phyloP scores from a whole-genome alignment of 345 rosid genomes.

The Citrus reticulata region DNA sequence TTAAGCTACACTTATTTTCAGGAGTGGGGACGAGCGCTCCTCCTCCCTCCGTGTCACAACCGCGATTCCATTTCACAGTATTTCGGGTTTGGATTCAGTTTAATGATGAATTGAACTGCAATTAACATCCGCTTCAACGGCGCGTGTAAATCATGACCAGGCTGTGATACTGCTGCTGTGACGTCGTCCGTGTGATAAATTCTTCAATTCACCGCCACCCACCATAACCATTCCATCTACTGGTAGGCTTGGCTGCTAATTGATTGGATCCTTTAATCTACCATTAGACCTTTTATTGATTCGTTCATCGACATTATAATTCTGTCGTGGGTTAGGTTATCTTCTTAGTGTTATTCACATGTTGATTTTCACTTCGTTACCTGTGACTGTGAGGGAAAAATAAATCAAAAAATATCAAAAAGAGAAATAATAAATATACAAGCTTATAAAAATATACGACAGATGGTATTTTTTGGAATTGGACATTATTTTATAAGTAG shows the following conservation, averaged over 20 bases:
- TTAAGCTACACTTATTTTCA: conserved; percentile 49
- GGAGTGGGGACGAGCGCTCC: conserved; percentile 22
- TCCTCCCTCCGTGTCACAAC: background rate
- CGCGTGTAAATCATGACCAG: background rate
- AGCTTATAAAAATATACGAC: too few relatives aligned
- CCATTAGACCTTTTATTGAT: background rate
- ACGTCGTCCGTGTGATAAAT: background rate
- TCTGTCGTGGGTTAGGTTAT: background rate
- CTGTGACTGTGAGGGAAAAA: too few relatives aligned
- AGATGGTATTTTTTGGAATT: too few relatives aligned
- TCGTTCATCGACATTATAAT: background rate
- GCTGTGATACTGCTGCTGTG: background rate
- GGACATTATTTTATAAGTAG: too few relatives aligned
- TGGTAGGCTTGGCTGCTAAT: background rate
- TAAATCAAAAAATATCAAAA: too few relatives aligned
- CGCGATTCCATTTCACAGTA: background rate
- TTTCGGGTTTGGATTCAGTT: conserved; percentile 10
- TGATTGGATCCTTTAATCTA: background rate
- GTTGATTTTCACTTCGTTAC: too few relatives aligned
- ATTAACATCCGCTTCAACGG: background rate
- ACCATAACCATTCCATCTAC: background rate
- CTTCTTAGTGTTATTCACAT: too few relatives aligned
- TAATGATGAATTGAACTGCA: background rate
- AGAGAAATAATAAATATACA: too few relatives aligned
- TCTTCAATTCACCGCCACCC: background rate